Base-by-base conservation (phyloP, 2,329 filamentous ascomycete species). In the Graphiopsis chlorocephala region DNA sequence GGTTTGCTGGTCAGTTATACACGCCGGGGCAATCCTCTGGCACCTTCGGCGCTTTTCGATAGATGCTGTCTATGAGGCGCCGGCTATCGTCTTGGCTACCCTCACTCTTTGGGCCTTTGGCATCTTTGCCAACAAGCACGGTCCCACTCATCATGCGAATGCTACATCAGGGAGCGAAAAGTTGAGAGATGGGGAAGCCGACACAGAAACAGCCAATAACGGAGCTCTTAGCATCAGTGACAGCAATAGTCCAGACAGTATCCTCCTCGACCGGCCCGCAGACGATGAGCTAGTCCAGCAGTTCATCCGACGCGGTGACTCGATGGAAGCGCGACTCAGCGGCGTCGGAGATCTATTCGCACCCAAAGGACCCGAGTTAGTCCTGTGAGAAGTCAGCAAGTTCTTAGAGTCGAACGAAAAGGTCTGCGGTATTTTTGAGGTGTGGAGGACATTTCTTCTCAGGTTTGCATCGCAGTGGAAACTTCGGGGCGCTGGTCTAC, bases 51-150 rank as follows among this genome's bases (percentile, higher is more conserved):
- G 81, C 15, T 85, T 82, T 68, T 81, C 80, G 2, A 76, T 77
- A 1, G 79, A 79, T 67, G 79, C 77, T 12, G 83, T 84, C 67
- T 90, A 91, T 73, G 85, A 86, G 69, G 86, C 88, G 0, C 84
- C 90, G 3, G 85, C 85, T 0, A 82, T 90, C 0, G 88, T 89
- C 68, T 87, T 91, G 69, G 87, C 86, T 2, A 82, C 84, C 12
- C 78, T 92, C 3, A 84, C 85, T 0, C 76, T 91, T 14, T 92
- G 90, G 90, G 84, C 84, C 0, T 90, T 81, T 66, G 75, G 78
- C 1, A 74, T 69, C 6, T 75, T 70, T 45, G 57, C 67, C 20
- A 26, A 48, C n/a, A 23, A 10, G 25, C 23, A 48, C 20, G 23
- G 20, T 48, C 45, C 7, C 3, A 8, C 20, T 20, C 45, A 20